Percentiles rank a stretch among this genome's conserved stretches.
These are phyloP conservation scores for Mycena pura DNA, from an alignment of 768 basidiomycete genomes.

Conservation along the genomic window DNA sequence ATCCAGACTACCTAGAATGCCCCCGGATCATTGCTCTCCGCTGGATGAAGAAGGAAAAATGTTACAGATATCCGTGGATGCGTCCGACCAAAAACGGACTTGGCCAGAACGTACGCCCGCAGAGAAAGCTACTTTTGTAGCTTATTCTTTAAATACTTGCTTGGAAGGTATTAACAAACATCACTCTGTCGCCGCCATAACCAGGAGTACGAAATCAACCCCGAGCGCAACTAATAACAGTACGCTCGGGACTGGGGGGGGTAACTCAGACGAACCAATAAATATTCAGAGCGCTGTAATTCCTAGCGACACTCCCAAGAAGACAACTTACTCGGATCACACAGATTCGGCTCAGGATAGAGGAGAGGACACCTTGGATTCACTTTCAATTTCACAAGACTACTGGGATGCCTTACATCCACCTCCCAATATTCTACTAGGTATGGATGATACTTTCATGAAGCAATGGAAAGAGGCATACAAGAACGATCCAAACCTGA, in stretches of 20 bases:
- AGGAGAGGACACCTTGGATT: background rate
- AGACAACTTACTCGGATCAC: background rate
- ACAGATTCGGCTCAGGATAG: background rate
- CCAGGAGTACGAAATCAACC: background rate
- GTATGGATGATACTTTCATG: background rate
- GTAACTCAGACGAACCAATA: too few relatives aligned
- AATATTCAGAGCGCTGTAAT: too few relatives aligned
- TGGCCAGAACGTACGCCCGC: background rate
- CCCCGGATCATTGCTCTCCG: background rate
- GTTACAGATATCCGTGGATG: background rate
- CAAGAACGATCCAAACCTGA: background rate
- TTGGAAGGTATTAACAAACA: background rate
- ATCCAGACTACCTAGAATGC: background rate
- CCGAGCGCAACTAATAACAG: background rate
- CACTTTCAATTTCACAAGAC: background rate
- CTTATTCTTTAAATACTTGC: background rate
- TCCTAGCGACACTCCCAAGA: too few relatives aligned
- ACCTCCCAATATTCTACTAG: background rate
- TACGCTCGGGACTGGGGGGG: background rate
- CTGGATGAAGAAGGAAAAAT: background rate
- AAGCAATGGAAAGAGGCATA: background rate
- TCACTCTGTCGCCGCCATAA: background rate
- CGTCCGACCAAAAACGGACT: background rate
- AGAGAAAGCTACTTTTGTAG: background rate
- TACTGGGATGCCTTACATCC: background rate